Percentiles rank a stretch among this genome's conserved stretches.
Conservation (phyloP, 352 stramenopile species). For the Nothophytophthora sp. region DNA sequence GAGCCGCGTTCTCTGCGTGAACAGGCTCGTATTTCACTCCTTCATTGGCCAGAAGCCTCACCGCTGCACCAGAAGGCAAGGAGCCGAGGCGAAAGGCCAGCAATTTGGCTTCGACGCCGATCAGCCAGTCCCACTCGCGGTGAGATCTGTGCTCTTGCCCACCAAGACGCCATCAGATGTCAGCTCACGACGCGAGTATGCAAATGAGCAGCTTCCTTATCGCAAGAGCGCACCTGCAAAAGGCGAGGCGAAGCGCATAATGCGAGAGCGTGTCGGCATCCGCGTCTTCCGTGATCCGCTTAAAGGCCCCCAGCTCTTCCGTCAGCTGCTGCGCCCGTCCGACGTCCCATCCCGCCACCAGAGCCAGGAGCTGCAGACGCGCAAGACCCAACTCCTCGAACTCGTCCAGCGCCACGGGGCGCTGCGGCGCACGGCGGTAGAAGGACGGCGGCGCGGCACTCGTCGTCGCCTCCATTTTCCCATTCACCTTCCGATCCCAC, state of each 20-base stretch:
- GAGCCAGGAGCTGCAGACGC: conserved; percentile 56
- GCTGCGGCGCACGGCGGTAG: conserved; percentile 84
- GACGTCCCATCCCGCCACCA: conserved; percentile 15
- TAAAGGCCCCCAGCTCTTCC: conserved; percentile 13
- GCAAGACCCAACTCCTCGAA: conserved; percentile 90
- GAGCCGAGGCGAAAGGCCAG: conserved; percentile 30
- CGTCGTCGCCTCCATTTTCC: too few relatives aligned
- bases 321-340: neutral
- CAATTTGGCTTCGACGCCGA: conserved; percentile 51
- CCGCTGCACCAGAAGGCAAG: conserved; percentile 17
- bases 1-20: conserved; percentile 14
- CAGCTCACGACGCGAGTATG: too few relatives aligned
- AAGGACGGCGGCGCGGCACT: too few relatives aligned
- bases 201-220: too few relatives aligned
- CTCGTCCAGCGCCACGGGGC: conserved; percentile 93
- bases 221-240: conserved; percentile 65
- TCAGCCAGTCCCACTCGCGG: conserved; percentile 51
- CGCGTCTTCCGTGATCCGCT: conserved; percentile 13
- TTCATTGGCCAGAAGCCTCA: conserved; percentile 35
- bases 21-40: conserved; percentile 31
- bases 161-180: too few relatives aligned
- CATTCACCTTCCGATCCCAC: too few relatives aligned
- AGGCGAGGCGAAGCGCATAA: conserved; percentile 50
- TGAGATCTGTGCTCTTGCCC: conserved; percentile 32
- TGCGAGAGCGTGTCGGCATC: conserved; percentile 41